These are phyloP conservation scores for Xylaria nigripes DNA, from an alignment of 495 filamentous ascomycete genomes.

Conservation along the genomic window DNA sequence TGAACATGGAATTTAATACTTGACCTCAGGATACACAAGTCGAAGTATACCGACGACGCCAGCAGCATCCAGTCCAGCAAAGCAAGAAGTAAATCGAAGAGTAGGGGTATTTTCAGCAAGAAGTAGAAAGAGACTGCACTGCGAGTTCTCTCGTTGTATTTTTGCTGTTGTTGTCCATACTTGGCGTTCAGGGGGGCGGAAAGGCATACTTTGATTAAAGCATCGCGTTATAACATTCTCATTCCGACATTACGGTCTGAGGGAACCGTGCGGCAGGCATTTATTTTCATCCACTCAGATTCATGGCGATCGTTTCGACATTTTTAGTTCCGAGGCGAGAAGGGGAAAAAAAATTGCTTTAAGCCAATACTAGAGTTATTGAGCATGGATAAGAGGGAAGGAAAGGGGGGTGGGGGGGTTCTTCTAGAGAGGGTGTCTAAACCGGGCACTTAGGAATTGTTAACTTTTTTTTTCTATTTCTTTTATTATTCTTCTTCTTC, in stretches of 20 bases:
- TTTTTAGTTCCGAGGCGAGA: background rate
- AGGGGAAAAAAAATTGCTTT: background rate
- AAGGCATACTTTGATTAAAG: constrained; percentile 7
- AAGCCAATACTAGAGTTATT: constrained; percentile 1
- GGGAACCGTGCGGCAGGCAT: background rate
- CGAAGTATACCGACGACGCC: constrained; percentile 71
- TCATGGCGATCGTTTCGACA: background rate
- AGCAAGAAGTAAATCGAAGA: constrained; percentile 38
- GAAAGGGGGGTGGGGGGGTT: background rate
- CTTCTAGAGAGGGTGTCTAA: background rate
- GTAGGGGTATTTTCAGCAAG: constrained; percentile 37
- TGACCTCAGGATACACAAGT: constrained; percentile 76
- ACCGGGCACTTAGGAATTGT: background rate
- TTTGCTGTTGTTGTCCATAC: background rate
- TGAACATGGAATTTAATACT: background rate
- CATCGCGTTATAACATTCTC: constrained; percentile 10
- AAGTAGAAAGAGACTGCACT: constrained; percentile 13
- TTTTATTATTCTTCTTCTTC: no score
- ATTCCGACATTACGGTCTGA: constrained; percentile 5
- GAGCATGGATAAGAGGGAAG: background rate
- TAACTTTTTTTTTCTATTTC: background rate
- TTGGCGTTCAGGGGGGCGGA: constrained; percentile 9
- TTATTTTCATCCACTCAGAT: constrained; percentile 4
- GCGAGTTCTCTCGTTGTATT: background rate
- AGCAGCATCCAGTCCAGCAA: constrained; percentile 27